phyloP scores from a whole-genome alignment of 164 flowering plant genomes.

The Dillenia suffruticosa region DNA sequence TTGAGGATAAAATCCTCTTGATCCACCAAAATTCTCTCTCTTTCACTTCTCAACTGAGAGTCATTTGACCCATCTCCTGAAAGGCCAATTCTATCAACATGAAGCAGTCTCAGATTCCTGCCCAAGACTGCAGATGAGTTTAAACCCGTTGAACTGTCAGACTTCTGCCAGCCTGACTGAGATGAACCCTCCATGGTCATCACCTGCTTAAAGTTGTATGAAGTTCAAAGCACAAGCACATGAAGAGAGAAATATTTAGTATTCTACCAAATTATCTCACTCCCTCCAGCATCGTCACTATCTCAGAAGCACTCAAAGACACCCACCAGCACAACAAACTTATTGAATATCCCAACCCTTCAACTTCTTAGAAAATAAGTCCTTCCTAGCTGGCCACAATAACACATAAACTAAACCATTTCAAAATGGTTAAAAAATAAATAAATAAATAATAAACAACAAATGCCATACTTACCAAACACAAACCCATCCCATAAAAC shows the following conservation, averaged over 20 bases:
- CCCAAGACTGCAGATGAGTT: conserved; percentile 42
- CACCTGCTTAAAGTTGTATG: conserved; percentile 32
- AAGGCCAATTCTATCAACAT: conserved; percentile 20
- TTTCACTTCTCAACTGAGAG: conserved; percentile 27
- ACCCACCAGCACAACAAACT: not conserved
- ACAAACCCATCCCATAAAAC: no score
- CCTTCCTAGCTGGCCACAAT: conserved; percentile 8
- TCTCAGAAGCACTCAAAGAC: conserved; percentile 21
- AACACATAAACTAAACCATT: no score
- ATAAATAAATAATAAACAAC: no score
- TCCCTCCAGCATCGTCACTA: conserved; percentile 20
- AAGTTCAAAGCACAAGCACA: conserved; percentile 19
- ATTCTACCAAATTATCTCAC: conserved; percentile 16
- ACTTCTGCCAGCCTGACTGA: conserved; percentile 48
- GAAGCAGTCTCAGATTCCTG: conserved; percentile 30
- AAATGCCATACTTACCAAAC: no score
- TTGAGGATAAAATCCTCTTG: conserved; percentile 24
- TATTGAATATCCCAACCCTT: conserved; percentile 4
- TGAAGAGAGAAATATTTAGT: conserved; percentile 16
- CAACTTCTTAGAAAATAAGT: conserved; percentile 4
- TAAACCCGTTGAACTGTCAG: conserved; percentile 58
- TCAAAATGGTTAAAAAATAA: no score
- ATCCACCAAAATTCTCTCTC: conserved; percentile 18
- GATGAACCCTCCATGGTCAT: conserved; percentile 74
- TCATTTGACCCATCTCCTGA: conserved; percentile 35